Evolutionary conservation across 1,284 basidiomycete species (phyloP).

Genomic region (Moniliella sp.): DNA sequence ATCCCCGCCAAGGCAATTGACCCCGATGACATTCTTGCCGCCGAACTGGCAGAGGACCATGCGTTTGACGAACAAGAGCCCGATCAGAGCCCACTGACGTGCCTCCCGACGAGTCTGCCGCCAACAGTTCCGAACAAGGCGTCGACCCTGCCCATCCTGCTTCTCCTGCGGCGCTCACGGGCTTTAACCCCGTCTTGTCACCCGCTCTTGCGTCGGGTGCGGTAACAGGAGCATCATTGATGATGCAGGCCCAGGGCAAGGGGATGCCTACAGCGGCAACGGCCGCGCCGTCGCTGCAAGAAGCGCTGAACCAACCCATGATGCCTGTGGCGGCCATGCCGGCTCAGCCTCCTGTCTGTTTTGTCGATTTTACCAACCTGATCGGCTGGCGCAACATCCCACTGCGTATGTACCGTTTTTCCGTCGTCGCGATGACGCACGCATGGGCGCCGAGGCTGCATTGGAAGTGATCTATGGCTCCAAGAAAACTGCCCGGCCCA

Average conservation of each 20-base stretch:
- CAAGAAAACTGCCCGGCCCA: conserved; percentile 40
- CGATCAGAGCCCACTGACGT: conserved; percentile 3
- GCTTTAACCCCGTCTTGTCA: conserved; percentile 5
- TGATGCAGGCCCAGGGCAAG: too few relatives aligned
- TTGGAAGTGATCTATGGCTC: conserved; percentile 48
- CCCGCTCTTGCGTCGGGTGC: conserved; percentile 8
- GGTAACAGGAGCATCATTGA: too few relatives aligned
- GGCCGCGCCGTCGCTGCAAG: too few relatives aligned
- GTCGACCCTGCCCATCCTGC: too few relatives aligned
- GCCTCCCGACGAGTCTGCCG: conserved; percentile 7
- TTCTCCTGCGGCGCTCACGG: background rate
- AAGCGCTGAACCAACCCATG: too few relatives aligned
- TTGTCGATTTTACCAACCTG: conserved; percentile 66
- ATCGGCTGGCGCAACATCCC: conserved; percentile 72
- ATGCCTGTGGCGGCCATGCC: too few relatives aligned
- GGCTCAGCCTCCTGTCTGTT: conserved; percentile 56
- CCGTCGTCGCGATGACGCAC: conserved; percentile 61
- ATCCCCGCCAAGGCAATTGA: conserved; percentile 42
- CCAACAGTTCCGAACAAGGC: too few relatives aligned
- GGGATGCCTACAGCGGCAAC: too few relatives aligned
- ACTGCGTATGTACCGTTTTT: conserved; percentile 71
- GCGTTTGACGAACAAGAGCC: conserved; percentile 49
- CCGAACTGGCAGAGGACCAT: conserved; percentile 49
- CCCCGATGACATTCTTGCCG: conserved; percentile 48
- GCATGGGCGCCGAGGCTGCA: conserved; percentile 57